Evolutionary conservation across 306 rosid genomes (phyloP).

Genomic region (Citrullus mucosospermus): DNA sequence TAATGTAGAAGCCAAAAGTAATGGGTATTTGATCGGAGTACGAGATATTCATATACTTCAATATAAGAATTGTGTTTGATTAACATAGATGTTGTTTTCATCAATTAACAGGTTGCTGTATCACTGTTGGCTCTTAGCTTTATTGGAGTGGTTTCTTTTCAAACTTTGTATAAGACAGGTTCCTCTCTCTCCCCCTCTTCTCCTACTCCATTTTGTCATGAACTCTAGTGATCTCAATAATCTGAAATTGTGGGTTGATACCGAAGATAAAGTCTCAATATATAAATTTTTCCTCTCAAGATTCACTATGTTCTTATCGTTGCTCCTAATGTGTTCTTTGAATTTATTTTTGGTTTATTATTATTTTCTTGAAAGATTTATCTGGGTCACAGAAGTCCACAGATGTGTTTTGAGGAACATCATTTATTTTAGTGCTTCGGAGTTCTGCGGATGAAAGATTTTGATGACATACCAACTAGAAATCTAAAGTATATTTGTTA

Average conservation of each 20-base stretch:
- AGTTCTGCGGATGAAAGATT: background rate
- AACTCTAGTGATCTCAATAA: background rate
- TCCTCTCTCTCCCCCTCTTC: conserved; percentile 7
- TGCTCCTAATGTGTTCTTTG: background rate
- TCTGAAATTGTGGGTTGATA: background rate
- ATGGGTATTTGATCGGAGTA: background rate
- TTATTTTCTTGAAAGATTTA: background rate
- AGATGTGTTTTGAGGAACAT: background rate
- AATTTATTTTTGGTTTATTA: background rate
- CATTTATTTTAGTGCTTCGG: background rate
- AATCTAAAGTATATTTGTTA: background rate
- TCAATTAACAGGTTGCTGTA: conserved; percentile 49
- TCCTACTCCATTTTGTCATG: background rate
- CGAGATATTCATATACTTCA: background rate
- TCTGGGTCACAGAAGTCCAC: background rate
- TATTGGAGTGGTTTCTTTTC: conserved; percentile 60
- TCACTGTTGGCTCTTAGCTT: conserved; percentile 54
- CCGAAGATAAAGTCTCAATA: background rate
- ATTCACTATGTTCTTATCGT: background rate
- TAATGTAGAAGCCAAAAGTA: background rate
- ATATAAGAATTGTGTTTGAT: background rate
- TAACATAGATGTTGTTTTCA: conserved; percentile 9
- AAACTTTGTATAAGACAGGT: conserved; percentile 56
- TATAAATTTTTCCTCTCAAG: background rate
- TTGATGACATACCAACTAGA: background rate